Evolutionary conservation across 2,329 filamentous ascomycete genomes (phyloP), one percentile per base, ranked within the genome.

Genomic region (Huntiella omanensis): DNA sequence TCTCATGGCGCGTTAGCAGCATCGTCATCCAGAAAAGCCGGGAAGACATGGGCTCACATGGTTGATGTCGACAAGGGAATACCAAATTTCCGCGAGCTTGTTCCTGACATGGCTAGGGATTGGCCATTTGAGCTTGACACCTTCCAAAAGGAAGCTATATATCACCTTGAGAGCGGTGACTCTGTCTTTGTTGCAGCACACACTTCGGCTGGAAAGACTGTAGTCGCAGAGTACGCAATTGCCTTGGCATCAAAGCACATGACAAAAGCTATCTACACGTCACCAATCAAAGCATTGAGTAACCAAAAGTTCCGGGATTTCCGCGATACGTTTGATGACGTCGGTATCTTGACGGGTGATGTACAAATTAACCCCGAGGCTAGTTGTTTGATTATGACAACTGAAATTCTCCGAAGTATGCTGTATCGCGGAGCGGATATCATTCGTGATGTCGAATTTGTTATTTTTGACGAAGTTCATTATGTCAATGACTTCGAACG

Each of bases 281-380:
- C 91, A 0, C 91, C 91, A 0, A 98, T 98, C 67, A 98, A 98
- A 60, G 91, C 91, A 2, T 67, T 98, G 48, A 96, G 91, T 63
- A 98, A 98, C 58, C 91, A 98, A 58, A 98, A 98, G 60, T 98
- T 96, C 62, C 77, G 91, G 52, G 91, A 98, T 59, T 98, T 98
- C 59, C 75, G 86, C 48, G 73, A 78, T 47, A 77, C 75, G 0
- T 98, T 98, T 56, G 86, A 93, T 50, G 91, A 98, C 60, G 91
- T 98, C 13, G 91, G 91, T 12, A 96, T 98, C 52, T 64, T 98
- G 52, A 98, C 91, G 0, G 91, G 91, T 50, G 91, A 98, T 64
- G 91, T 98, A 4, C 91, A 98, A 60, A 98, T 98, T 56, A 86
- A 92, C 53, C 85, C 88, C 0, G 91, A 96, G 64, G 91, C 91